A percentile compares a stretch with the other conserved stretches of the same genome.
phyloP scores from a whole-genome alignment of 306 rosid species.

The Quercus aquifolioides region DNA sequence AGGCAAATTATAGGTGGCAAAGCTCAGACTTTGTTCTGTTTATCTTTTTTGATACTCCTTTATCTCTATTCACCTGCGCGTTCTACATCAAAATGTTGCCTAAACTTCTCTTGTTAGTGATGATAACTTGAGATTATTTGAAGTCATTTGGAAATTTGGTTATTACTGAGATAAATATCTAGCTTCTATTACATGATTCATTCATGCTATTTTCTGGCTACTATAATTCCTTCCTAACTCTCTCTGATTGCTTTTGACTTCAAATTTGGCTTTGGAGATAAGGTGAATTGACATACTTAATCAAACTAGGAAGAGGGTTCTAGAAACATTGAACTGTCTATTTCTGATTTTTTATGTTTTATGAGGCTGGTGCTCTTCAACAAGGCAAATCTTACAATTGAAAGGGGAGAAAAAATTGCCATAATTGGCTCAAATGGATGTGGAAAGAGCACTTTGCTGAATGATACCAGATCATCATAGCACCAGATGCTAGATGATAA shows the following conservation, averaged over 20 bases:
- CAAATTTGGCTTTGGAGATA: conserved; percentile 69
- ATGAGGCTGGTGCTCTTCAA: too few relatives aligned
- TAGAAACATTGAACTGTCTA: not conserved
- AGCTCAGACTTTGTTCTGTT: too few relatives aligned
- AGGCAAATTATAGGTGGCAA: too few relatives aligned
- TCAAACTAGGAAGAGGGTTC: conserved; percentile 7
- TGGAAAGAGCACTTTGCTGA: too few relatives aligned
- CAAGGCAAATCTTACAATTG: too few relatives aligned
- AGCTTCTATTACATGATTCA: conserved; percentile 2
- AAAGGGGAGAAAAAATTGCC: too few relatives aligned
- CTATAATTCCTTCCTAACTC: conserved; percentile 17
- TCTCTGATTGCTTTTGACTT: conserved; percentile 15
- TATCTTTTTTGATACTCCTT: too few relatives aligned
- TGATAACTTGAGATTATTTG: conserved; percentile 2
- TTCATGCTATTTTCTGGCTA: conserved; percentile 10
- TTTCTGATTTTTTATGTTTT: not conserved
- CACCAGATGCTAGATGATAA: too few relatives aligned
- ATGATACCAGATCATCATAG: too few relatives aligned
- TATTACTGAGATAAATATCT: conserved; percentile 13
- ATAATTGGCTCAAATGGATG: too few relatives aligned
- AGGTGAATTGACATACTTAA: conserved; percentile 43
- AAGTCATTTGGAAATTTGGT: conserved; percentile 6
- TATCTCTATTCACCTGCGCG: too few relatives aligned
- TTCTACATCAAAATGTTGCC: not conserved
- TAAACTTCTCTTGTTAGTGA: not conserved